Conservation (phyloP, 1,284 basidiomycete genomes). For the Melampsora abietis-canadensis region DNA sequence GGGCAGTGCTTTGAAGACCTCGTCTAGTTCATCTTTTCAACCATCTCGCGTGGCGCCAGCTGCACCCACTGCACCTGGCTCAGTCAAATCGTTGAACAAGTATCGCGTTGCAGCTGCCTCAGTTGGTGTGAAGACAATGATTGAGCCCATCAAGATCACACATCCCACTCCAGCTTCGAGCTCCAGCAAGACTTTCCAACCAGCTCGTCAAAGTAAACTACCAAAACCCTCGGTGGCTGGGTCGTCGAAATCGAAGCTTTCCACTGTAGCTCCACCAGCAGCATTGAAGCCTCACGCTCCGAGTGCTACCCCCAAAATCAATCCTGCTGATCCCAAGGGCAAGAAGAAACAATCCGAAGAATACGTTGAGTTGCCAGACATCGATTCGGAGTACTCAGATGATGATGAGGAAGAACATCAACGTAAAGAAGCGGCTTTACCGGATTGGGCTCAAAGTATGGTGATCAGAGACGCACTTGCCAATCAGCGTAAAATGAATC, state of each 20-base stretch:
- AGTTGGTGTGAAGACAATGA: neutral
- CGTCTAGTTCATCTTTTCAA: constrained; percentile 3
- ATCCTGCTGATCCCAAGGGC: constrained; percentile 11
- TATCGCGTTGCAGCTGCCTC: constrained; percentile 8
- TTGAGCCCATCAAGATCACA: neutral
- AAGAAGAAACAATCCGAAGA: constrained; percentile 61
- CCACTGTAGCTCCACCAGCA: neutral
- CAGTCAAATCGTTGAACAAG: neutral
- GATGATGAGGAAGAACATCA: constrained; percentile 80
- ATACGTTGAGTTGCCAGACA: constrained; percentile 83
- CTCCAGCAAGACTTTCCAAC: no score
- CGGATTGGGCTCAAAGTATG: constrained; percentile 84
- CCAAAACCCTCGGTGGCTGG: constrained; percentile 4
- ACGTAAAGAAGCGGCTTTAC: constrained; percentile 65
- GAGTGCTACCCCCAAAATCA: neutral
- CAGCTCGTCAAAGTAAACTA: neutral
- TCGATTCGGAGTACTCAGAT: constrained; percentile 91
- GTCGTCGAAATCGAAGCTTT: constrained; percentile 8
- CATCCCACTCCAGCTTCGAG: neutral
- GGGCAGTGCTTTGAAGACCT: constrained; percentile 24
- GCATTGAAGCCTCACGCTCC: neutral
- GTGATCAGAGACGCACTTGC: constrained; percentile 72
- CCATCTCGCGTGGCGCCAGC: neutral
- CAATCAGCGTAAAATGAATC: constrained; percentile 76
- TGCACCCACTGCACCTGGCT: neutral